Conservation (phyloP, 2,329 filamentous ascomycete species). For the Ophiostoma quercus region DNA sequence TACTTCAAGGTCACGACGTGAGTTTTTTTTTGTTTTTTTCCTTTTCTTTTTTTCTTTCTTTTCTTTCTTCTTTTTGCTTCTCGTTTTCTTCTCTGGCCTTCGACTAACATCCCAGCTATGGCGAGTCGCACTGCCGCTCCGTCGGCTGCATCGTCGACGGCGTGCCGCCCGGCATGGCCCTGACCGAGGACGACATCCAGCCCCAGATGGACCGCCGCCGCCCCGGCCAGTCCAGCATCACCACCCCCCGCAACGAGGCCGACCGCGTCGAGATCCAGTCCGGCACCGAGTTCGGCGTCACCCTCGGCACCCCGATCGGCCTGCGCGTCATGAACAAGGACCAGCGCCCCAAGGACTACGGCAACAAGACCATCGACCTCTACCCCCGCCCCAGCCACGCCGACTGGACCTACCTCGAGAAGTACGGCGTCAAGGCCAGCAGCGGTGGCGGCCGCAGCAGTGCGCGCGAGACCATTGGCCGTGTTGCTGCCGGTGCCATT, state of each 20-base stretch:
- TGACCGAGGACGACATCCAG: conserved; percentile 85
- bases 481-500: conserved; percentile 86
- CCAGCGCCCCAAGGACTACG: conserved; percentile 88
- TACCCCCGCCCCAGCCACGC: conserved; percentile 91
- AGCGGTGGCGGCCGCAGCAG: conserved; percentile 85
- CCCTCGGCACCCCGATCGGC: conserved; percentile 83
- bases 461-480: conserved; percentile 90
- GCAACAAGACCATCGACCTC: conserved; percentile 78
- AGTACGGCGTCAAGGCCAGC: conserved; percentile 90
- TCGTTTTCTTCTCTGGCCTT: background rate
- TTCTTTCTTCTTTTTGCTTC: conserved; percentile 13
- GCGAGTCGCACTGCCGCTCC: conserved; percentile 70
- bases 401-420: conserved; percentile 95
- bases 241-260: conserved; percentile 88
- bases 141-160: conserved; percentile 95
- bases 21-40: conserved; percentile 31
- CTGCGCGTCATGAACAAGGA: conserved; percentile 88
- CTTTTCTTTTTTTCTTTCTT: background rate
- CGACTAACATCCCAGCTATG: conserved; percentile 37
- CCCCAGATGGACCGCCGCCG: conserved; percentile 87
- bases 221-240: conserved; percentile 83
- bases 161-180: conserved; percentile 77
- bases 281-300: conserved; percentile 83
- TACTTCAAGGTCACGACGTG: conserved; percentile 80
- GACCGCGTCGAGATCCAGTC: conserved; percentile 89